Base-by-base conservation (phyloP, 2,329 filamentous ascomycete species). In the Ustulina deusta region DNA sequence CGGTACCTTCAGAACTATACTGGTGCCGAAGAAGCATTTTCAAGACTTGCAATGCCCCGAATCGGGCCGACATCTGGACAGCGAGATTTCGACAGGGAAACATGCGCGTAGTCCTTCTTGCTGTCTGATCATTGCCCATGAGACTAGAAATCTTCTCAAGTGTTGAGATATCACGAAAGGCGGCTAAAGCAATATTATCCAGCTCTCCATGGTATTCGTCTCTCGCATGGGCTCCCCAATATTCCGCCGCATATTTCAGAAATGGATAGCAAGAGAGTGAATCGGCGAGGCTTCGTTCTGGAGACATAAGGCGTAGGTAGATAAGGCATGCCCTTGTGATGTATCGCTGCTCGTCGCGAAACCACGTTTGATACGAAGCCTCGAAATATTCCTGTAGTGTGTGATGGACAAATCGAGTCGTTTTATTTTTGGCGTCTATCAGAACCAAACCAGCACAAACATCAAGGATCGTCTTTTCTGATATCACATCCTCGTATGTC, bases 311-410 rank as follows among this genome's bases (percentile, higher is more conserved):
- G 29, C 52, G 52, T n/a, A 56, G 22, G 6, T 56, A 56, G 9
- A 17, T 51, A 9, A 56, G 15, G 9, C 52, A 56, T 4, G 36
- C 52, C 22, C 6, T 56, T 11, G 52, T 56, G 52, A 27, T 42
- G 32, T 34, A 4, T 34, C 32, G 32, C n/a, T n/a, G n/a, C n/a
- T n/a, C n/a, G n/a, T n/a, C n/a, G n/a, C n/a, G n/a, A n/a, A n/a
- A n/a, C n/a, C n/a, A n/a, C n/a, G n/a, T n/a, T n/a, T n/a, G n/a
- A n/a, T n/a, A n/a, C n/a, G n/a, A n/a, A n/a, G n/a, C n/a, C n/a
- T n/a, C n/a, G n/a, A n/a, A n/a, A n/a, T n/a, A n/a, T n/a, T n/a
- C n/a, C n/a, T n/a, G n/a, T n/a, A n/a, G n/a, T n/a, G n/a, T n/a
- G n/a, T n/a, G n/a, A n/a, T n/a, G n/a, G n/a, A n/a, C n/a, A n/a